phyloP scores from a whole-genome alignment of 2,329 filamentous ascomycete genomes.

The Podosphaera aphanis region DNA sequence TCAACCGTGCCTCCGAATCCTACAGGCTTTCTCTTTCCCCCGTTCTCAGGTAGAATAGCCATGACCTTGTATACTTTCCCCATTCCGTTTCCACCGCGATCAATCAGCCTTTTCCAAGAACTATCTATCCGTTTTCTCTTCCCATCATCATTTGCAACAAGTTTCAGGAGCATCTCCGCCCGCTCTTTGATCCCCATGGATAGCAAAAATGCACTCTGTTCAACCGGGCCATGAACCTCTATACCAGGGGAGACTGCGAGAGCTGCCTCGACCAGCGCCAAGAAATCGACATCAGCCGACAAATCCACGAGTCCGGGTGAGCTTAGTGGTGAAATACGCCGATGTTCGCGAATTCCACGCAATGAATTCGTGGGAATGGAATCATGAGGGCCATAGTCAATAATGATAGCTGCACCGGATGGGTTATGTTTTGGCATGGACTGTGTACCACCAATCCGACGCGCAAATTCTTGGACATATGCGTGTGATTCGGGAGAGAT shows the following conservation, averaged over 20 bases:
- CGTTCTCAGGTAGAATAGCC: constrained; percentile 67
- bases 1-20: constrained; percentile 59
- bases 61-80: constrained; percentile 84
- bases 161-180: constrained; percentile 39
- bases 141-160: constrained; percentile 21
- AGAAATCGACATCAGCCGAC: constrained; percentile 83
- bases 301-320: constrained; percentile 68
- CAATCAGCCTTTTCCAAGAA: constrained; percentile 65
- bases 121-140: constrained; percentile 39
- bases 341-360: constrained; percentile 64
- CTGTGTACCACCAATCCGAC: constrained; percentile 51
- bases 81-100: constrained; percentile 66
- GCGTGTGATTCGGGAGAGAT: constrained; percentile 70
- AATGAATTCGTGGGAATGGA: constrained; percentile 73
- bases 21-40: constrained; percentile 51
- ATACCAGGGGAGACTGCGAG: constrained; percentile 51
- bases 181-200: constrained; percentile 66
- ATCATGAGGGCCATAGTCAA: constrained; percentile 71
- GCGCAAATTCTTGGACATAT: constrained; percentile 60
- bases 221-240: constrained; percentile 78
- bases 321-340: constrained; percentile 53
- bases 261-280: constrained; percentile 61
- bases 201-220: constrained; percentile 59
- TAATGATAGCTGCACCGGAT: constrained; percentile 72
- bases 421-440: constrained; percentile 32